Base-by-base conservation (phyloP, 306 rosid species). In the Argentina anserina region DNA sequence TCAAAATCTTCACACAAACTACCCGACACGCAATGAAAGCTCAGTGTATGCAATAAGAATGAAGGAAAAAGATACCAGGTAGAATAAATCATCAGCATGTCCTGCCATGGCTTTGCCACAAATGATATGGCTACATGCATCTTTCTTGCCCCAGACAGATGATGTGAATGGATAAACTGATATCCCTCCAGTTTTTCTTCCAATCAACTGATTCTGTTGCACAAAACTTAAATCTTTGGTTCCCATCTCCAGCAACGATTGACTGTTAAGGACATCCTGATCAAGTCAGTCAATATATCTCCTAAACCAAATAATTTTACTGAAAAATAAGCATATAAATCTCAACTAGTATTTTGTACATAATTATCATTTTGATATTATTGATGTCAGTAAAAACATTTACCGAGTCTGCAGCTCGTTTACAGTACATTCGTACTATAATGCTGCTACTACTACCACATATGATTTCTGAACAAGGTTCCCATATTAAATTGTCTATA, bases 201-300 rank as follows among this genome's bases (percentile, higher is more conserved):
- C 96, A 58, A 89, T 91, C 84, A 94, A 86, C 85, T 94, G 97
- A 84, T 87, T 89, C 71, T 91, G 90, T 78, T 94, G 96, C 86
- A 94, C 99, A 85, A 94, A 94, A 62, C 80, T 86, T 84, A 89
- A 79, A 76, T 94, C 99, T 85, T 94, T 91, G 70, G 99, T 94
- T 67, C 99, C 99, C 99, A 94, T 94, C 89, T 91, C 96, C 77
- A 91, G 87, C 95, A 94, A 82, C 69, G 99, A 94, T 84, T 91
- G 99, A 73, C 99, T 89, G 91, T 70, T 78, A 88, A 83, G 77
- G 79, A 65, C 52, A 76, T 63, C 72, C 72, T 46, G 34, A 37
- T 55, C 37, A 36, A 78, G 80, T 80, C 74, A 81, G 53, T 67
- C 46, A 76, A 81, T 61, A 34, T 15, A n/a, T 37, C 12, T 28